Conservation (phyloP, 805 yeast species). For the Grigorovia transvaalensis region DNA sequence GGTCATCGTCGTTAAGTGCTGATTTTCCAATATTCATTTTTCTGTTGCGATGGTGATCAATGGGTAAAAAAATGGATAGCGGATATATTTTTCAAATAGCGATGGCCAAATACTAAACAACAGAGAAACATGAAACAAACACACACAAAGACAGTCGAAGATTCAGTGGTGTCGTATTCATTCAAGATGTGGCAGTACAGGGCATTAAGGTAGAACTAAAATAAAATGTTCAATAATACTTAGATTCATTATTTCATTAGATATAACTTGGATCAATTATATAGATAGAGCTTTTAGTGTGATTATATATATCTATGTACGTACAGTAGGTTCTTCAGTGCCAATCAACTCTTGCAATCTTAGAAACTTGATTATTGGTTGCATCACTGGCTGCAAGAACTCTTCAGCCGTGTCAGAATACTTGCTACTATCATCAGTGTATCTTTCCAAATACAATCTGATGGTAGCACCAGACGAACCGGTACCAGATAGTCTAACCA, state of each 20-base stretch:
- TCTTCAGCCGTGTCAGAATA: slow-evolving; percentile 50
- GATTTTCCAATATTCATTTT: not conserved
- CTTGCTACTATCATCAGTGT: slow-evolving; percentile 48
- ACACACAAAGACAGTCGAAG: not conserved
- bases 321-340: slow-evolving; percentile 78
- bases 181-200: no score
- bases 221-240: not conserved
- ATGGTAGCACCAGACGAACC: slow-evolving; percentile 98
- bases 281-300: not conserved
- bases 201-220: not conserved
- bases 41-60: not conserved
- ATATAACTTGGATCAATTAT: not conserved
- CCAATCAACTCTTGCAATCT: slow-evolving; percentile 67
- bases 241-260: not conserved
- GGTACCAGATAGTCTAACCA: slow-evolving; percentile 89
- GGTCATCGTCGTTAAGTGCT: not conserved
- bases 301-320: slow-evolving; percentile 2
- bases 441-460: slow-evolving; percentile 82
- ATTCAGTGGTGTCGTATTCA: no score
- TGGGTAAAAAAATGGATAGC: not conserved
- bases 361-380: slow-evolving; percentile 55
- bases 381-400: slow-evolving; percentile 54
- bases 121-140: not conserved
- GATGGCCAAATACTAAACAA: not conserved
- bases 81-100: not conserved